Conservation (phyloP, 441 rosid species). For the Bruguiera hainesii region DNA sequence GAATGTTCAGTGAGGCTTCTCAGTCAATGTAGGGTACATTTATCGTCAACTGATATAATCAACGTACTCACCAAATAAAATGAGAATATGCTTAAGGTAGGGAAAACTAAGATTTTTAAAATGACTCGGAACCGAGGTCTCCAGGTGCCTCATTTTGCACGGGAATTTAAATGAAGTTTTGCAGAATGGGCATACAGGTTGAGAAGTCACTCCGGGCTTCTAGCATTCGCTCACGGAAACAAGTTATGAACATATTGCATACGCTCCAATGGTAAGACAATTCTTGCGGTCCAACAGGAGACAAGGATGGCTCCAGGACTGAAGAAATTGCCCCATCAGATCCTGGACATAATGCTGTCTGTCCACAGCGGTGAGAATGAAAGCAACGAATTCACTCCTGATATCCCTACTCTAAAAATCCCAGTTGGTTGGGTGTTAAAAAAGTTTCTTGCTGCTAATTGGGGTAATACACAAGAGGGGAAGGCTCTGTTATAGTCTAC, state of each 20-base stretch:
- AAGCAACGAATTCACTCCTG: constrained; percentile 18
- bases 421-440: constrained; percentile 18
- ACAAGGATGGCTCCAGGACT: not conserved
- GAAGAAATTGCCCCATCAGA: constrained; percentile 8
- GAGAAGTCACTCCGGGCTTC: too few species aligned
- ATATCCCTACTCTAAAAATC: constrained; percentile 21
- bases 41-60: too few species aligned
- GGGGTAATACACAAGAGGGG: not conserved
- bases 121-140: too few species aligned
- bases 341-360: constrained; percentile 3
- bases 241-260: not conserved
- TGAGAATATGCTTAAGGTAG: too few species aligned
- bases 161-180: too few species aligned
- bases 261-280: not conserved
- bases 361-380: constrained; percentile 6
- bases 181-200: too few species aligned
- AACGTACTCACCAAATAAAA: too few species aligned
- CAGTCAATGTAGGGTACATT: too few species aligned
- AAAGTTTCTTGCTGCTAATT: constrained; percentile 4
- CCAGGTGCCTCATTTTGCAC: too few species aligned
- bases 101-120: too few species aligned
- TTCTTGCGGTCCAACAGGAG: not conserved
- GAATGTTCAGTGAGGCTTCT: too few species aligned
- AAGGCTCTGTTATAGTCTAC: constrained; percentile 33
- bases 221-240: not conserved